Evolutionary conservation across 805 yeast species (phyloP).

Genomic region (Pichia kluyveri): DNA sequence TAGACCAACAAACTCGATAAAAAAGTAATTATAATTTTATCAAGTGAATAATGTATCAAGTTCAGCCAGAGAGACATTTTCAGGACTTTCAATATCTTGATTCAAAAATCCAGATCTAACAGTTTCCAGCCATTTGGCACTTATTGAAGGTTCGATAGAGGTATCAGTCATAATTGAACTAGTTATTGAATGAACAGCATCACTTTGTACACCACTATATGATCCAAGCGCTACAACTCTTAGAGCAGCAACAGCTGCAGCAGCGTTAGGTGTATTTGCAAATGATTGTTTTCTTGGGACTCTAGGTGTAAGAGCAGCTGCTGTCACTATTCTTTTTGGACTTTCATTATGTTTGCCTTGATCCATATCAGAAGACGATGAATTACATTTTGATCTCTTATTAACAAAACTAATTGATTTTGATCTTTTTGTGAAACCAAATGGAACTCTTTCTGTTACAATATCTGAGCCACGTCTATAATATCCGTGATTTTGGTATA

Average conservation of each 20-base stretch:
- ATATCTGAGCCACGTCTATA: slow-evolving; percentile 26
- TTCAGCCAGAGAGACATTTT: slow-evolving; percentile 66
- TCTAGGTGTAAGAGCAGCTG: slow-evolving; percentile 80
- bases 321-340: slow-evolving; percentile 35
- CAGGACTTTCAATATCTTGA: slow-evolving; percentile 74
- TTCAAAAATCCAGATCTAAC: slow-evolving; percentile 69
- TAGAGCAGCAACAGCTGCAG: slow-evolving; percentile 67
- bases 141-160: slow-evolving; percentile 29
- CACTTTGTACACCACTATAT: slow-evolving; percentile 29
- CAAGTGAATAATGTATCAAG: slow-evolving; percentile 39
- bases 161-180: slow-evolving; percentile 27
- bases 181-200: slow-evolving; percentile 28
- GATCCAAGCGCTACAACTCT: slow-evolving; percentile 58
- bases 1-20: background rate
- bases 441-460: slow-evolving; percentile 31
- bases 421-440: slow-evolving; percentile 42
- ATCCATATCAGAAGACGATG: background rate
- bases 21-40: background rate
- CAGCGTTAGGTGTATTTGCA: slow-evolving; percentile 52
- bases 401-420: slow-evolving; percentile 55
- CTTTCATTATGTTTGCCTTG: background rate
- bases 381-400: slow-evolving; percentile 34
- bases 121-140: slow-evolving; percentile 62
- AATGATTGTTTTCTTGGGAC: slow-evolving; percentile 47
- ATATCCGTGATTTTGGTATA: slow-evolving; percentile 17